These are phyloP conservation scores for Monosporozyma aquatica DNA, from an alignment of 805 yeast genomes.

Conservation along the genomic window DNA sequence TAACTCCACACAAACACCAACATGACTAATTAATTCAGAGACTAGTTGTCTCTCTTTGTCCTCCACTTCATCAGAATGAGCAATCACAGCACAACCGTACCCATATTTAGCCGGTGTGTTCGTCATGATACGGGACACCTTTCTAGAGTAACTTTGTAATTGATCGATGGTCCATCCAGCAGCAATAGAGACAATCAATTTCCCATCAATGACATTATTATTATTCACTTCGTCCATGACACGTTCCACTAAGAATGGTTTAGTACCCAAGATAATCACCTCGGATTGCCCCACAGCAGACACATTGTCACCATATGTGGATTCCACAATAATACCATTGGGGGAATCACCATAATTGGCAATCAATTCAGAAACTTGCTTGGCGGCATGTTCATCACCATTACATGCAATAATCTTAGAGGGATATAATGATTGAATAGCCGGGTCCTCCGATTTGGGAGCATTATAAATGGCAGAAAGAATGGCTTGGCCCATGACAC, in stretches of 20 bases:
- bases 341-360: conserved; percentile 36
- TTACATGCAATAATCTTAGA: conserved; percentile 71
- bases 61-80: conserved; percentile 50
- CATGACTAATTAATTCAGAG: conserved; percentile 43
- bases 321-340: conserved; percentile 41
- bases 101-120: conserved; percentile 94
- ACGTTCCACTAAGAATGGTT: conserved; percentile 68
- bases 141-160: conserved; percentile 40
- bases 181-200: conserved; percentile 67
- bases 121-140: conserved; percentile 90
- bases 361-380: conserved; percentile 42
- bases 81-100: conserved; percentile 88
- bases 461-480: conserved; percentile 49
- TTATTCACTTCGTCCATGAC: conserved; percentile 47
- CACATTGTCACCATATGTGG: conserved; percentile 44
- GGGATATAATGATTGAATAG: conserved; percentile 44
- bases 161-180: conserved; percentile 89
- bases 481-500: conserved; percentile 93
- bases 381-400: conserved; percentile 33
- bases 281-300: conserved; percentile 56
- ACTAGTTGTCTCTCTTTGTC: conserved; percentile 32
- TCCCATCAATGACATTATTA: conserved; percentile 39
- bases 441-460: conserved; percentile 18
- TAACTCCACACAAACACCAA: conserved; percentile 52
- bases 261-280: conserved; percentile 73